Evolutionary conservation across 2,329 filamentous ascomycete genomes (phyloP), one percentile per base, ranked within the genome.

Genomic region (Sporothrix humicola): DNA sequence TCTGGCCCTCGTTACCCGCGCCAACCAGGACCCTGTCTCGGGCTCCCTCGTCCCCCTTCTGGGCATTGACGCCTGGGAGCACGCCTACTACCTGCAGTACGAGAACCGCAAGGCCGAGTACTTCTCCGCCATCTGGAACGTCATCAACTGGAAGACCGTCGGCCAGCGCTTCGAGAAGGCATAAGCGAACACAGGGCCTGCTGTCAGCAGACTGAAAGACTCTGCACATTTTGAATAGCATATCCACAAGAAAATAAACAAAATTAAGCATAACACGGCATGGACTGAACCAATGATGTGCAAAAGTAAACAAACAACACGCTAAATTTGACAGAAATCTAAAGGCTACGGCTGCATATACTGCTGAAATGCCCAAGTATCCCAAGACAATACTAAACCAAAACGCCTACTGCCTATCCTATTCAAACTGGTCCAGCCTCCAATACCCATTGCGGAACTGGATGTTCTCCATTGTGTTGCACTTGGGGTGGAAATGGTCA

Each of bases 21-120:
- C 92, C 84, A 97, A 97, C 86, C 94, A 97, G 85, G 94, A 97
- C 82, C 93, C 95, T 37, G 92, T 98, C 44, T 88, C 94, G 15
- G 94, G 94, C 69, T 92, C 92, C 81, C 93, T 92, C 81, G 87
- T 90, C 79, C 95, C 95, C 52, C 86, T 98, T 68, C 85, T 98
- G 65, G 95, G 95, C 73, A 92, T 98, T 79, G 95, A 98, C 85
- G 95, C 94, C 72, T 97, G 94, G 94, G 94, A 97, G 87, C 94
- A 97, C 84, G 94, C 94, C 71, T 97, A 97, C 87, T 97, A 97
- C 85, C 87, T 97, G 76, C 93, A 97, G 86, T 97, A 97, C 85
- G 89, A 97, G 89, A 97, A 97, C 88, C 91, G 94, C 83, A 97
- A 97, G 90, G 94, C 92, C 73, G 94, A 97, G 86, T 97, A 97